These are phyloP conservation scores for Cutaneotrichosporon spelunceum DNA, from an alignment of 1,284 basidiomycete species.

Conservation along the genomic window DNA sequence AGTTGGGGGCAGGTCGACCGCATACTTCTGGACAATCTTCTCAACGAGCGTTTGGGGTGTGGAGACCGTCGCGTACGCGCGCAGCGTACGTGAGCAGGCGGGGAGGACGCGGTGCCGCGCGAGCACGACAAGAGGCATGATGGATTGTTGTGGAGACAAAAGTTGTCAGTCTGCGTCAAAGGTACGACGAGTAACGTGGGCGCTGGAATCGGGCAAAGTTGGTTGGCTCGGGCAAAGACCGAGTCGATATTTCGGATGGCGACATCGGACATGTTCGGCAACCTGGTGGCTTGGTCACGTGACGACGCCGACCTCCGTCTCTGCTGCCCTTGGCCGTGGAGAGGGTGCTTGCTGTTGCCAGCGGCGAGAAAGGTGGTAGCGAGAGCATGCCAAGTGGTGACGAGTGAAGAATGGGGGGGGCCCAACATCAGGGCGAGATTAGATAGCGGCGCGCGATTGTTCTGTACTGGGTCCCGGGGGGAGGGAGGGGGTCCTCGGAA, in stretches of 20 bases:
- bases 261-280: constrained; percentile 4
- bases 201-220: neutral
- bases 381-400: neutral
- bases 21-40: constrained; percentile 96
- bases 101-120: constrained; percentile 9
- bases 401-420: neutral
- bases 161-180: neutral
- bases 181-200: neutral
- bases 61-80: constrained; percentile 40
- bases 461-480: too few species aligned
- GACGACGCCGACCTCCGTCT: neutral
- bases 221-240: neutral
- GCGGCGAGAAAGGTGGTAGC: neutral
- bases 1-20: constrained; percentile 74
- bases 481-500: neutral
- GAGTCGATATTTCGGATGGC: neutral
- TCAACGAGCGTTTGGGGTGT: constrained; percentile 86
- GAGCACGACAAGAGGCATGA: constrained; percentile 3
- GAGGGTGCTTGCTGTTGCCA: too few species aligned
- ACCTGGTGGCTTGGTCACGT: neutral
- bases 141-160: neutral
- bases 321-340: neutral
- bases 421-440: neutral
- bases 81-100: neutral
- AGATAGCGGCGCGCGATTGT: neutral